A percentile compares a stretch with the other conserved stretches of the same genome.
Conservation (phyloP, 306 rosid genomes). For the Ceratonia siliqua region DNA sequence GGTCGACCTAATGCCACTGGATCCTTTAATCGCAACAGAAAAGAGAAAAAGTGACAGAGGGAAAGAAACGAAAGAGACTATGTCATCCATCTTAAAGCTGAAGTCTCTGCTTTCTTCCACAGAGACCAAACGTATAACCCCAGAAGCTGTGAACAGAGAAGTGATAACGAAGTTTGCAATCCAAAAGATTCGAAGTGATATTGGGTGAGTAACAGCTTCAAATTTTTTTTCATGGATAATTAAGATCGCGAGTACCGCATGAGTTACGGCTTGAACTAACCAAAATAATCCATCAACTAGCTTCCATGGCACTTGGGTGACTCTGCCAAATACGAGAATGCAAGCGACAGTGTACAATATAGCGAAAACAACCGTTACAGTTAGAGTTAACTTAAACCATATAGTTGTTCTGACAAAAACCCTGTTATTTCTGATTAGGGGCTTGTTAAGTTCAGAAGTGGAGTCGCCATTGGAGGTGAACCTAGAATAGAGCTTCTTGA, state of each 20-base stretch:
- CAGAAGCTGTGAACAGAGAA: conserved; percentile 64
- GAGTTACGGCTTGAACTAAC: conserved; percentile 71
- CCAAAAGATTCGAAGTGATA: conserved; percentile 78
- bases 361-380: conserved; percentile 47
- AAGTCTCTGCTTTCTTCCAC: conserved; percentile 31
- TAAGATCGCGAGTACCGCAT: conserved; percentile 49
- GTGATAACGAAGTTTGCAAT: conserved; percentile 44
- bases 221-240: conserved; percentile 67
- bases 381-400: conserved; percentile 64
- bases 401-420: conserved; percentile 39
- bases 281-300: conserved; percentile 63
- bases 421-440: conserved; percentile 43
- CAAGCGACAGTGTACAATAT: conserved; percentile 48
- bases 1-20: conserved; percentile 52
- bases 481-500: conserved; percentile 55
- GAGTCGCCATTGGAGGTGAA: conserved; percentile 38
- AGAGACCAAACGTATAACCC: conserved; percentile 58
- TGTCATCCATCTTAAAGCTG: conserved; percentile 61
- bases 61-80: conserved; percentile 52
- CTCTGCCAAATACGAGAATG: conserved; percentile 44
- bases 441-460: conserved; percentile 55
- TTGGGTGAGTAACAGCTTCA: conserved; percentile 60
- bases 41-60: conserved; percentile 64
- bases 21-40: conserved; percentile 56
- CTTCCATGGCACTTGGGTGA: conserved; percentile 52